A percentile compares a stretch with the other conserved stretches of the same genome.
These are phyloP conservation scores for Oemleria cerasiformis DNA, from an alignment of 306 rosid genomes.

Conservation along the genomic window DNA sequence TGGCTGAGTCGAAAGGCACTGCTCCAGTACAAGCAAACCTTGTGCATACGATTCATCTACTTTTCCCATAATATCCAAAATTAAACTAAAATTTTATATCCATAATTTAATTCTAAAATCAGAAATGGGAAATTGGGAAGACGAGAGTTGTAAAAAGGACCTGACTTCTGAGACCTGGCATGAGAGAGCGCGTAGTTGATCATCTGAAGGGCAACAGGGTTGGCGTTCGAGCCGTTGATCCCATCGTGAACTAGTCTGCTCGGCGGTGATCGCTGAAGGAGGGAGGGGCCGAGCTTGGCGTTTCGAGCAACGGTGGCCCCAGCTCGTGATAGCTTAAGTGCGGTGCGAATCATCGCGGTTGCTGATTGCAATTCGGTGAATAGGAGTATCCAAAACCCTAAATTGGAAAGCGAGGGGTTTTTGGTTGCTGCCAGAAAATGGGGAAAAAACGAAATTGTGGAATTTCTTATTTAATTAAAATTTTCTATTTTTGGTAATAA, in stretches of 20 bases:
- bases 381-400: neutral
- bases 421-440: neutral
- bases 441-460: neutral
- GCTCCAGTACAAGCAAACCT: constrained; percentile 64
- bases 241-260: constrained; percentile 46
- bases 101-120: neutral
- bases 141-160: constrained; percentile 27
- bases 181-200: constrained; percentile 68
- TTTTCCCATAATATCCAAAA: constrained; percentile 2
- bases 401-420: neutral
- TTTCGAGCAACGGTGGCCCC: constrained; percentile 27
- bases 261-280: constrained; percentile 19
- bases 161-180: constrained; percentile 76
- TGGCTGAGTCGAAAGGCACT: constrained; percentile 58
- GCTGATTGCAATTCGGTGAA: neutral
- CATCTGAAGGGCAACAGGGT: constrained; percentile 65
- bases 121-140: neutral
- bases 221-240: constrained; percentile 37
- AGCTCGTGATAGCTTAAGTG: constrained; percentile 39
- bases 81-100: neutral
- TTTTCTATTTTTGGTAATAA: neutral
- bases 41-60: constrained; percentile 73
- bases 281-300: constrained; percentile 24
- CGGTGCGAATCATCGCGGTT: constrained; percentile 48
- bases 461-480: neutral